Percentiles rank a stretch among this genome's conserved stretches.
phyloP scores from a whole-genome alignment of 1,284 basidiomycete genomes.

The Apiotrichum akiyoshidainum region DNA sequence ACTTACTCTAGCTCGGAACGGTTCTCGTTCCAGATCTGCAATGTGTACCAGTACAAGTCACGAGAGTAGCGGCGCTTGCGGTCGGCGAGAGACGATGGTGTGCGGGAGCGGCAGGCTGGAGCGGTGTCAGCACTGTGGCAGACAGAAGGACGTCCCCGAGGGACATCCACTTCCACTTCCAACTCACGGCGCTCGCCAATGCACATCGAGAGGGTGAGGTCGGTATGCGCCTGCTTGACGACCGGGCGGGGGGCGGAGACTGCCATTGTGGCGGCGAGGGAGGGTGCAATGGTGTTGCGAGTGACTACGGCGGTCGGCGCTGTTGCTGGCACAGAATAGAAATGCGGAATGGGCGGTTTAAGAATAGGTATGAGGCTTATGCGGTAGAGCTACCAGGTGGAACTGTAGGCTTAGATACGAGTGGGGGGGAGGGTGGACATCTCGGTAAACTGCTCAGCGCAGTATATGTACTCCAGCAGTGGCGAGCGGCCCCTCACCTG shows the following conservation, averaged over 20 bases:
- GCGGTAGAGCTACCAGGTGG: too few species aligned
- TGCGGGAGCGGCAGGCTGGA: neutral
- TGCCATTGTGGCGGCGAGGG: neutral
- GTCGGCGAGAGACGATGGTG: neutral
- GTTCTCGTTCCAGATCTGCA: slow-evolving; percentile 13
- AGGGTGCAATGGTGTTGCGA: neutral
- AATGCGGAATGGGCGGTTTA: too few species aligned
- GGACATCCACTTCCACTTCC: too few species aligned
- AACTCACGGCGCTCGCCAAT: neutral
- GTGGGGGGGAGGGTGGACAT: too few species aligned
- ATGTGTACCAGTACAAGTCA: slow-evolving; percentile 15
- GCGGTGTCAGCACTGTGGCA: neutral
- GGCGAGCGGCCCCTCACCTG: too few species aligned
- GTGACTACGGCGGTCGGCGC: too few species aligned
- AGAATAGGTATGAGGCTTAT: too few species aligned
- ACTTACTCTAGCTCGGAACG: slow-evolving; percentile 20
- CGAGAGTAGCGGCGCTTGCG: slow-evolving; percentile 13
- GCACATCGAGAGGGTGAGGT: neutral
- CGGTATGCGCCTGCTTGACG: neutral
- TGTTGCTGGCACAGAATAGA: too few species aligned
- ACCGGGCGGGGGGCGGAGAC: neutral
- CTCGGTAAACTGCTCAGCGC: too few species aligned
- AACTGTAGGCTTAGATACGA: too few species aligned
- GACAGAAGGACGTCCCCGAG: too few species aligned
- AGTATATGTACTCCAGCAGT: too few species aligned